Base-by-base conservation (phyloP, 139 green algal species). In the Pleodorina starrii region DNA sequence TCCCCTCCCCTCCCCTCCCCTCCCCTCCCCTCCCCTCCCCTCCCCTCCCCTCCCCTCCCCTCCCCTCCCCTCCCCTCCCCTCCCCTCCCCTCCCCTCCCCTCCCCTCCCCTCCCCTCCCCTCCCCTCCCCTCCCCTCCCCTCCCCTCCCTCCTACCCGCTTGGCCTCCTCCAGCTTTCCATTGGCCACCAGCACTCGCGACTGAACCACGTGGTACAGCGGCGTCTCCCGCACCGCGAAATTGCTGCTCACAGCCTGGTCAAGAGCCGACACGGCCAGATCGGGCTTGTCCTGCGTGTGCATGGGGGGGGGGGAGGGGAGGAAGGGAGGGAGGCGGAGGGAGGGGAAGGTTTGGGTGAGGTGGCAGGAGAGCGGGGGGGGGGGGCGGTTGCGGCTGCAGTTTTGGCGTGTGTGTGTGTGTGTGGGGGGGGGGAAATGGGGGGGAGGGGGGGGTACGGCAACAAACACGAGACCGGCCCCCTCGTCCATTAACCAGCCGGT, bases 141-240 rank as follows among this genome's bases (percentile, higher is more conserved):
- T 5, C 48, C 29, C 32, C 23, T 19, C 12, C 12, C 1, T n/a
- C 90, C 9, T 66, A 94, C 93, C 92, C 92, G 93, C 60, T 92
- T 90, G 23, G 94, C 95, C 7, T 96, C 94, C 40, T 96, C 93
- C 35, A 92, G 74, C 73, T 90, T 91, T 57, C 77, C 90, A 51
- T 89, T 89, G 17, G 89, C 91, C 77, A 95, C 38, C 38, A 95
- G 90, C 74, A 96, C 92, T 84, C 93, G 90, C n/a, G 95, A 89
- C 68, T 90, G 91, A 10, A 96, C 90, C 10, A 96, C 89, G 57
- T 93, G 87, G 89, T 95, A 97, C 82, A 93, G 82, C 5, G 94
- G 93, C 23, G 91, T 91, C 78, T 97, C 94, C 12, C 95, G 88
- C 14, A 97, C 91, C 17, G 85, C 59, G 71, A 96, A 96, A 86